Percentiles rank a stretch among this genome's conserved stretches.
Evolutionary conservation across 75 land plant species (phyloP).

Genomic region (Chamaecyparis obtusa): DNA sequence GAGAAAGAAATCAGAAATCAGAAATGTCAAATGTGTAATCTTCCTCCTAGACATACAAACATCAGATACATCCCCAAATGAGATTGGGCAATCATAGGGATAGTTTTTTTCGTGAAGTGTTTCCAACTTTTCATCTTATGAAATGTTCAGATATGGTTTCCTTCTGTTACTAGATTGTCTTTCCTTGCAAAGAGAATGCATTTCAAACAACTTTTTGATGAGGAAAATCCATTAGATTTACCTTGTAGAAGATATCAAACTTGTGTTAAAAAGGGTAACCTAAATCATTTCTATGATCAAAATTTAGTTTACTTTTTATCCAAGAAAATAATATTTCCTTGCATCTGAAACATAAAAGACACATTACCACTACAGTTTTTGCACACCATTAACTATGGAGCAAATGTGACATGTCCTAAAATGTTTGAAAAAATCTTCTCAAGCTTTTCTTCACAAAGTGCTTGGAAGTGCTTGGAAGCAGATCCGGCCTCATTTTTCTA

Average conservation of each 20-base stretch:
- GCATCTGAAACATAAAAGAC: not conserved
- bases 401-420: not conserved
- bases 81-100: not conserved
- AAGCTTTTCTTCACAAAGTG: not conserved
- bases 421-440: not conserved
- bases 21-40: not conserved
- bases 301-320: not conserved
- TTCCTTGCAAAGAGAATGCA: not conserved
- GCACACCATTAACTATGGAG: not conserved
- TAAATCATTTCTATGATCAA: not conserved
- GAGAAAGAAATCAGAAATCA: slow-evolving; percentile 5
- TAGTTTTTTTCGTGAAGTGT: not conserved
- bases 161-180: not conserved
- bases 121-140: not conserved
- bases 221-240: not conserved
- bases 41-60: not conserved
- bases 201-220: not conserved
- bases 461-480: not conserved
- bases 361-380: not conserved
- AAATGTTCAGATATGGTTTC: not conserved
- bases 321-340: not conserved
- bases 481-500: not conserved
- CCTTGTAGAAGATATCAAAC: not conserved
- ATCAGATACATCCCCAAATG: not conserved
- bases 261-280: not conserved